Base-by-base conservation (phyloP, 352 stramenopile genomes). In the Phytopythium cucurbitacearum region DNA sequence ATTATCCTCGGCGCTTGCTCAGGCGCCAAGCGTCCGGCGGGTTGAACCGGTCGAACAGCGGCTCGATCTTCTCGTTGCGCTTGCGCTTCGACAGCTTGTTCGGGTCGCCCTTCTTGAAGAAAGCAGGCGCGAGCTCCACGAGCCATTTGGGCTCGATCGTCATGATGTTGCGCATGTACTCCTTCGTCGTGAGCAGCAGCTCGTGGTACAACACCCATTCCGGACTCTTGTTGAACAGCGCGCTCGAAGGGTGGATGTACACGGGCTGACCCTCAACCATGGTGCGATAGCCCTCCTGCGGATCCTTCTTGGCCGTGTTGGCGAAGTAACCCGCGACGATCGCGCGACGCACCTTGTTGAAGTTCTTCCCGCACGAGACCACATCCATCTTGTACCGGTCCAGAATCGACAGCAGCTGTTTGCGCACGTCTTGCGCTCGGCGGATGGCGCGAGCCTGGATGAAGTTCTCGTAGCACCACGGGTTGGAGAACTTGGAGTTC, bases 131-230 rank as follows among this genome's bases (percentile, higher is more conserved):
- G 12, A 99, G 72, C 76, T 99, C 96, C 32, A 98, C 87, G 13
- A 99, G 86, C 97, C 97, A 99, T 66, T 99, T 99, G 15, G 97
- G 91, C 76, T 99, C 96, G 72, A 99, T 99, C 6, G 97, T 96
- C 94, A 99, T 98, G 53, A 99, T 96, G 63, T 98, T 99, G 57
- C 97, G 88, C 98, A 99, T 99, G 80, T 99, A 99, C 65, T 99
- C 97, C 63, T 96, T 96, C 11, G 86, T 93, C n/a, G 85, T 94
- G 58, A 95, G 74, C 56, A 92, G 93, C 36, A 99, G 81, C 53
- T 99, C 97, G 71, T 99, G 96, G 74, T 99, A 99, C 38, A 99
- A 86, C 33, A 96, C 80, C 88, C 95, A 99, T 68, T 99, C 96
- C 0, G 97, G 97, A 59, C 97, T 98, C 72, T 99, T 99, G 73